Evolutionary conservation across 164 flowering plant genomes (phyloP), one percentile per base, ranked within the genome.

Genomic region (Magnolia sinica): DNA sequence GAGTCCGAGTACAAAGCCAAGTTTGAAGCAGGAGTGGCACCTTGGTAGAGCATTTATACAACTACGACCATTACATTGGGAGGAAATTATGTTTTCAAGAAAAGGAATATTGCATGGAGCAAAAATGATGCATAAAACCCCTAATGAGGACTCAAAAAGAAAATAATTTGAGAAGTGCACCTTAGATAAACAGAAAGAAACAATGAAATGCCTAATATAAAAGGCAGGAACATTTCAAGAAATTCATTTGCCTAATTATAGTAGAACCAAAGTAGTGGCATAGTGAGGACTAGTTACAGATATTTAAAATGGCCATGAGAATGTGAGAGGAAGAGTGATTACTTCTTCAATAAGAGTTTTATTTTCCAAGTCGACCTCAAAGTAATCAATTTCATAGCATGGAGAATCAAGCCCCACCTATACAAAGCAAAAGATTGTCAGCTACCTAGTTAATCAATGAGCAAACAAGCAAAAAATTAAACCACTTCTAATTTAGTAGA

Each of bases 301-400:
- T 37, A 37, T 37, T 37, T 37, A 37, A 37, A 37, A 37, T 37
- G 45, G 45, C 0, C 45, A 65, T 65, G 68, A 65, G 29, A 65
- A 65, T 9, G 7, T n/a, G 37, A 24, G 64, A 74, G 61, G 70
- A 49, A 79, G 50, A 74, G 79, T 22, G 73, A 74, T 80, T 84
- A 88, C 93, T 81, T 90, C 90, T 78, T 89, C 93, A 75, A 90
- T 90, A 73, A 90, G 91, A 74, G 66, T 81, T 76, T 78, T 85
- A 18, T 73, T 84, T 22, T 84, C 81, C 91, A 87, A 83, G 76
- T 81, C 78, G 71, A 90, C 89, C 78, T 88, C 93, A 64, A 10
- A 7, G 66, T 76, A 61, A 77, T 86, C 86, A 81, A 89, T 87
- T 73, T 82, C 84, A 78, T 76, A 89, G 77, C 89, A 84, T 31